phyloP scores from a whole-genome alignment of 1,284 basidiomycete species.

The Fistulinella cinereoalba region DNA sequence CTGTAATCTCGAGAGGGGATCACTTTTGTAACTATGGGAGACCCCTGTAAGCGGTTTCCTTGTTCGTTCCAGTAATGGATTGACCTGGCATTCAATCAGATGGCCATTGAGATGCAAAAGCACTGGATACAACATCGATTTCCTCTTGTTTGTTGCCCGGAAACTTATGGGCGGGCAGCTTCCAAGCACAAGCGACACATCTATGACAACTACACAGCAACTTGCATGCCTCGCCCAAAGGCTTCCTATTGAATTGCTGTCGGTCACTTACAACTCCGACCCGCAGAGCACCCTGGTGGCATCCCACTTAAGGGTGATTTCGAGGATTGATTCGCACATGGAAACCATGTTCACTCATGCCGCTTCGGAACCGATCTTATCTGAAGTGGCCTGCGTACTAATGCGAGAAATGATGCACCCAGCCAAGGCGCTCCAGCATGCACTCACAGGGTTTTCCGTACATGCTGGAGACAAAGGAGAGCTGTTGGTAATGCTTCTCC shows the following conservation, averaged over 20 bases:
- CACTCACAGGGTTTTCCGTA: constrained; percentile 9
- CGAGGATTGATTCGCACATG: constrained; percentile 18
- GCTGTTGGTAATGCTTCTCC: constrained; percentile 11
- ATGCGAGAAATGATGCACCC: constrained; percentile 5
- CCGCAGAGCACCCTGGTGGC: constrained; percentile 28
- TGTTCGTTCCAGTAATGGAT: background rate
- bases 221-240: constrained; percentile 31
- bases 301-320: constrained; percentile 31
- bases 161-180: constrained; percentile 16
- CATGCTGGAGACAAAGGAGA: constrained; percentile 18
- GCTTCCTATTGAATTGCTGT: constrained; percentile 30
- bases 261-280: constrained; percentile 6
- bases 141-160: constrained; percentile 19
- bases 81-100: background rate
- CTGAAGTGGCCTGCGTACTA: constrained; percentile 20
- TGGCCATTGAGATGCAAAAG: background rate
- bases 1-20: background rate
- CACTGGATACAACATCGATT: background rate
- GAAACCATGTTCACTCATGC: constrained; percentile 23
- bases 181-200: background rate
- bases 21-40: constrained; percentile 18
- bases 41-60: constrained; percentile 31
- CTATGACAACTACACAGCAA: background rate
- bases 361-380: constrained; percentile 29
- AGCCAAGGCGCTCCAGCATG: constrained; percentile 2